These are phyloP conservation scores for Zangia roseola DNA, from an alignment of 768 basidiomycete species.

Conservation along the genomic window DNA sequence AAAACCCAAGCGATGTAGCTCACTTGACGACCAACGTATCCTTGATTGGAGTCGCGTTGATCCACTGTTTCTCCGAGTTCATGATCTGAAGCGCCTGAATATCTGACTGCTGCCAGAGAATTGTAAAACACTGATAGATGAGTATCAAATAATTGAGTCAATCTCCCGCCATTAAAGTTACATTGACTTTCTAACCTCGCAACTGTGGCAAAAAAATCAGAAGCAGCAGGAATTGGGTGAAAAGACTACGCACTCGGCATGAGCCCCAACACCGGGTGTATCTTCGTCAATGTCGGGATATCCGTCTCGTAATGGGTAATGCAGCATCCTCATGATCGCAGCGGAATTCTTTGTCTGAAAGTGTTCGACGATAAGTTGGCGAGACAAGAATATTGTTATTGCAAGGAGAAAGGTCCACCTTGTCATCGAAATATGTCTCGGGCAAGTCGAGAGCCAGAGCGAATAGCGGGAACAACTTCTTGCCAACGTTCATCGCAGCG, in stretches of 20 bases:
- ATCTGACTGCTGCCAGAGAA: constrained; percentile 76
- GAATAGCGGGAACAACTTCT: constrained; percentile 64
- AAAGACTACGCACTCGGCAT: constrained; percentile 55
- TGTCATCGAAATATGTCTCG: constrained; percentile 64
- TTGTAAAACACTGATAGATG: constrained; percentile 70
- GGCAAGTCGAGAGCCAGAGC: constrained; percentile 66
- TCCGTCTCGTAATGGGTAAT: constrained; percentile 74
- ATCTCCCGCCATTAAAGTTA: not conserved
- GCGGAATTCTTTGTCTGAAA: constrained; percentile 58
- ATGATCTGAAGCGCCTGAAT: constrained; percentile 80
- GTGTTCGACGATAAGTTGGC: not conserved
- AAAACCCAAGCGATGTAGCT: constrained; percentile 12
- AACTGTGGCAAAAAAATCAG: constrained; percentile 29
- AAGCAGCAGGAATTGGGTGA: not conserved
- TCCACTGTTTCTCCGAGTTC: constrained; percentile 77
- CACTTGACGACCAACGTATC: constrained; percentile 89
- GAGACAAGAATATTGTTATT: too few species aligned
- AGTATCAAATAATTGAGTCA: not conserved
- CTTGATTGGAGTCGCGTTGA: constrained; percentile 73
- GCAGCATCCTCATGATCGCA: constrained; percentile 63
- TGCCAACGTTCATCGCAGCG: constrained; percentile 52
- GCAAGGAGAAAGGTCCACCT: constrained; percentile 37
- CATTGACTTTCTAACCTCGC: constrained; percentile 34
- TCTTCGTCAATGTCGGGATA: constrained; percentile 49
- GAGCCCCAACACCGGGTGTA: constrained; percentile 78